These are phyloP conservation scores for Venturia oleaginea DNA, from an alignment of 2,329 filamentous ascomycete genomes.

Conservation along the genomic window DNA sequence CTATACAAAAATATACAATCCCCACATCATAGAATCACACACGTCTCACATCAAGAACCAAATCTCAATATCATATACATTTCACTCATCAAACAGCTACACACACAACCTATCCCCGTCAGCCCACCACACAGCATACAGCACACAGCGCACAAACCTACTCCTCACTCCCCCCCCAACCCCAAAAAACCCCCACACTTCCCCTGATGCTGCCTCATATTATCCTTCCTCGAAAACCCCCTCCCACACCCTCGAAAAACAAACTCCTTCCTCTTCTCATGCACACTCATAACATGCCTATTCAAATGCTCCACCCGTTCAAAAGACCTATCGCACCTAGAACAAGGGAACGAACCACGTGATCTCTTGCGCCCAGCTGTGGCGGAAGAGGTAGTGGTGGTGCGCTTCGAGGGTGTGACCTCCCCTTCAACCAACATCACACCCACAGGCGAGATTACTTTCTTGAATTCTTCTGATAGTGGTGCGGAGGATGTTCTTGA, in stretches of 20 bases:
- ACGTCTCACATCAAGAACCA: too few relatives aligned
- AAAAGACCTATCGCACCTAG: not conserved
- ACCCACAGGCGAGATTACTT: not conserved
- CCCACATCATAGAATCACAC: too few relatives aligned
- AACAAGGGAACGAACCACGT: not conserved
- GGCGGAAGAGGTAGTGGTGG: not conserved
- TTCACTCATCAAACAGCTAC: too few relatives aligned
- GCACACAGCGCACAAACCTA: too few relatives aligned
- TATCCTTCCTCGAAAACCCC: not conserved
- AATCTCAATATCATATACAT: too few relatives aligned
- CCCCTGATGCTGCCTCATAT: constrained; percentile 5
- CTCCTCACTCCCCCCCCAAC: not conserved
- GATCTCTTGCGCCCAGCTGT: not conserved
- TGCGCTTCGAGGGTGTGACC: too few relatives aligned
- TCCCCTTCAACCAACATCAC: too few relatives aligned
- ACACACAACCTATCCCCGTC: too few relatives aligned
- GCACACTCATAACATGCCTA: not conserved
- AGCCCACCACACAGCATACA: too few relatives aligned
- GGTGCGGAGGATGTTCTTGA: not conserved
- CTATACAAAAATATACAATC: too few relatives aligned
- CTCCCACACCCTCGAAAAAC: not conserved
- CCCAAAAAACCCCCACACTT: not conserved
- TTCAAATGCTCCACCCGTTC: not conserved
- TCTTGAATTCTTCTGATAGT: not conserved
- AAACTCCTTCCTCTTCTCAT: not conserved